Percentiles rank a stretch among this genome's conserved stretches.
These are phyloP conservation scores for Wickerhamomyces bisporus DNA, from an alignment of 805 yeast species.

Conservation along the genomic window DNA sequence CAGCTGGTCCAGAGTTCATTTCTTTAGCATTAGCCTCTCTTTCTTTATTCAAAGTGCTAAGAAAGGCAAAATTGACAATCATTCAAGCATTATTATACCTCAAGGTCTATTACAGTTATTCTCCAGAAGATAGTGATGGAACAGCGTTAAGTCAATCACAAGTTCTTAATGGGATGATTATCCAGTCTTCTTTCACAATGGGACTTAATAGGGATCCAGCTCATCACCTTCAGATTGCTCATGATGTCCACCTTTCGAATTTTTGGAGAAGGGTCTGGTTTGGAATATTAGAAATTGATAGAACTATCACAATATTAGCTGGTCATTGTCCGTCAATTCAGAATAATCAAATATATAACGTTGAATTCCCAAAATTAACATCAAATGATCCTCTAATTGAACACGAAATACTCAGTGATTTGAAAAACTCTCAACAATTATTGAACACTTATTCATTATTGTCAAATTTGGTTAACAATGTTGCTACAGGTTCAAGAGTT, in stretches of 20 bases:
- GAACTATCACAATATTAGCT: slow-evolving; percentile 15
- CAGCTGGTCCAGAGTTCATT: slow-evolving; percentile 34
- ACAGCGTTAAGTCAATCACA: slow-evolving; percentile 38
- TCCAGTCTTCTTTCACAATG: slow-evolving; percentile 39
- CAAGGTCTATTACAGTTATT: slow-evolving; percentile 33
- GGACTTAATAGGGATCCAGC: slow-evolving; percentile 47
- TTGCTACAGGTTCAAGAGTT: slow-evolving; percentile 13
- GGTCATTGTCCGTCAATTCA: slow-evolving; percentile 21
- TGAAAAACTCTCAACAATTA: slow-evolving; percentile 14
- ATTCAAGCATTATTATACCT: slow-evolving; percentile 40
- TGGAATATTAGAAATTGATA: slow-evolving; percentile 21
- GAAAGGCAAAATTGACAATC: slow-evolving; percentile 33
- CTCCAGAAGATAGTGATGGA: slow-evolving; percentile 49
- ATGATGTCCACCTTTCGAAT: slow-evolving; percentile 14
- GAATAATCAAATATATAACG: slow-evolving; percentile 11
- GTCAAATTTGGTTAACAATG: slow-evolving; percentile 17
- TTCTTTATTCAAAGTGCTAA: slow-evolving; percentile 35
- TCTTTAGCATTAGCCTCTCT: slow-evolving; percentile 35
- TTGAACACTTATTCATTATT: slow-evolving; percentile 12
- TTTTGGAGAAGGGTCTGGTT: slow-evolving; percentile 23
- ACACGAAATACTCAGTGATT: slow-evolving; percentile 10
- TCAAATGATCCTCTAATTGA: slow-evolving; percentile 8
- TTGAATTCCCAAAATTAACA: slow-evolving; percentile 10
- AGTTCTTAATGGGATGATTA: slow-evolving; percentile 31
- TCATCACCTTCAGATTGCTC: slow-evolving; percentile 15